phyloP scores from a whole-genome alignment of 163 green algal species.

The Prototheca wickerhamii region DNA sequence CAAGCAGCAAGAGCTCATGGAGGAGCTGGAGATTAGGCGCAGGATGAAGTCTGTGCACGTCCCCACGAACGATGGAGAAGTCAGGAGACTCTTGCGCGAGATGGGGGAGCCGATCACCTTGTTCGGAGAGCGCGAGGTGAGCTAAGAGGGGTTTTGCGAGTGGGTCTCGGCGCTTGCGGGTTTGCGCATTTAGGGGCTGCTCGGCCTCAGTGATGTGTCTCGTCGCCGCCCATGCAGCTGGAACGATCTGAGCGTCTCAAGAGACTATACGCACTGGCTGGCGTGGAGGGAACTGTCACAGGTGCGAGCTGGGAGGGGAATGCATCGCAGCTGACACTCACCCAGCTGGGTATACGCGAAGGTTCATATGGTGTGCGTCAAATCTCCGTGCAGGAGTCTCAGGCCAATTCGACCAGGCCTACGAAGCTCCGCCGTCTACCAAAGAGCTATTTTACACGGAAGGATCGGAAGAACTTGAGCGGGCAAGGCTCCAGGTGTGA shows the following conservation, averaged over 20 bases:
- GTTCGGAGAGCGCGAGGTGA: conserved; percentile 85
- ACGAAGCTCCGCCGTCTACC: conserved; percentile 4
- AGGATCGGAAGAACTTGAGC: conserved; percentile 42
- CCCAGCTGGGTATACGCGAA: too few species aligned
- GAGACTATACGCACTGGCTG: conserved; percentile 55
- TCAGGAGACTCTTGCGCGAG: conserved; percentile 66
- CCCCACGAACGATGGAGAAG: conserved; percentile 74
- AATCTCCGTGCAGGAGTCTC: conserved; percentile 5
- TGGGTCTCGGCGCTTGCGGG: too few species aligned
- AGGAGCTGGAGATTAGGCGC: conserved; percentile 67
- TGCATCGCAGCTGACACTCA: too few species aligned
- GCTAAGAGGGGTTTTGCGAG: too few species aligned
- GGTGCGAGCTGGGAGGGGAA: too few species aligned
- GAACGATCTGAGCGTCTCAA: conserved; percentile 82
- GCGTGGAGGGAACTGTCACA: too few species aligned
- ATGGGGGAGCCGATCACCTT: conserved; percentile 85
- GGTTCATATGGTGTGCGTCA: too few species aligned
- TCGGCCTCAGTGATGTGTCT: too few species aligned
- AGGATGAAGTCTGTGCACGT: conserved; percentile 61
- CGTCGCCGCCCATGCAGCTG: conserved; percentile 46
- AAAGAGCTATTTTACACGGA: conserved; percentile 91
- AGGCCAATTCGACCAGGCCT: neutral
- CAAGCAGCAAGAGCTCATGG: conserved; percentile 60
- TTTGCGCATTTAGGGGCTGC: too few species aligned
- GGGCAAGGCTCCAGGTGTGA: conserved; percentile 28